Base-by-base conservation (phyloP, 148 eudicot species). In the Heliamphora exappendiculata region DNA sequence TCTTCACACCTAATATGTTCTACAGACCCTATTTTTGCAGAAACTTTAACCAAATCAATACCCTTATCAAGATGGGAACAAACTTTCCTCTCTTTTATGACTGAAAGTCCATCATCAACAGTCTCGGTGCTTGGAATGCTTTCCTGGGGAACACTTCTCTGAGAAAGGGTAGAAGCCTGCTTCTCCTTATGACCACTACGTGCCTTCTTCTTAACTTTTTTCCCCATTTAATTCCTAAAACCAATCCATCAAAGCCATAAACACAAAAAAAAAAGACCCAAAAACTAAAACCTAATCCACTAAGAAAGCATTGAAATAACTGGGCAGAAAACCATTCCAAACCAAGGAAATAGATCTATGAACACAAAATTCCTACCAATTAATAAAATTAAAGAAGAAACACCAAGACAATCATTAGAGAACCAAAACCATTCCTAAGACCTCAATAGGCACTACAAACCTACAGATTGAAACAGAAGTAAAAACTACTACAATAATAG, bases 1-100 rank as follows among this genome's bases (percentile, higher is more conserved):
- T 93, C 94, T 70, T 91, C 91, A 82, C 99, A 95, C 39, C 71
- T 82, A 74, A 80, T 70, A 54, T 81, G 78, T 76, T 78, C 91
- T 5, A 83, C 73, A 76, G 87, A 81, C 77, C 81, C 80, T 20
- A 95, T 75, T 73, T 83, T 86, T 17, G 84, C 80, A 63, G 88
- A 81, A 72, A 91, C 85, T 53, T 68, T 87, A 11, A 45, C 90
- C 72, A 88, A 78, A 84, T 93, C 81, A 76, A 89, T 74, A 67
- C 86, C 91, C 76, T 84, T 85, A 12, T 88, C 93, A 77, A 93
- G 78, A 82, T 95, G 99, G 68, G 82, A 59, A 81, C 99, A 95
- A 0, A 62, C 49, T 80, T 50, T 86, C 80, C 79, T 88, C 75
- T 91, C 91, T 76, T 78, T 90, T 36, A 47, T 72, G 78, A 34